These are phyloP conservation scores for Stentor coeruleus DNA, from an alignment of 73 alveolate species.

Conservation along the genomic window DNA sequence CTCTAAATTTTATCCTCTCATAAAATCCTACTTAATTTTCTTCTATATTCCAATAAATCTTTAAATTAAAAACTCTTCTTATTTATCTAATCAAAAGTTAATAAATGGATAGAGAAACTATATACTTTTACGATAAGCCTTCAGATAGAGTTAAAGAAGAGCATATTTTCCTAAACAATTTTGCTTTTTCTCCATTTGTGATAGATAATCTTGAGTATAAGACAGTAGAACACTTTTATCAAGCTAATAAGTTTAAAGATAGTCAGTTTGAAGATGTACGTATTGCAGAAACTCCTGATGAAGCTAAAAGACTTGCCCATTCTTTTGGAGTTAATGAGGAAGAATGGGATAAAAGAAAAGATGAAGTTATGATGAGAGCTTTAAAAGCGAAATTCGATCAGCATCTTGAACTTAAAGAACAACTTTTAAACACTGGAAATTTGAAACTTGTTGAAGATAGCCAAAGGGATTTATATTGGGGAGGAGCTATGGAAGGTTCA, in stretches of 20 bases:
- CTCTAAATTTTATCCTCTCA: too few relatives aligned
- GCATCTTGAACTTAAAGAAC: neutral
- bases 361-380: neutral
- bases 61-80: too few relatives aligned
- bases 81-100: too few relatives aligned
- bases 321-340: neutral
- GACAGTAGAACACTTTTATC: neutral
- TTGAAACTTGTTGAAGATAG: neutral
- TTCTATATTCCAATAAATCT: too few relatives aligned
- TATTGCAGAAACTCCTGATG: neutral
- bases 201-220: neutral
- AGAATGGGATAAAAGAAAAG: neutral
- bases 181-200: neutral
- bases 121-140: neutral
- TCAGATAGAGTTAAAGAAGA: neutral
- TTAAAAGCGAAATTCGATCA: neutral
- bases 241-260: neutral
- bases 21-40: too few relatives aligned
- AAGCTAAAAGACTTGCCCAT: neutral
- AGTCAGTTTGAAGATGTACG: neutral
- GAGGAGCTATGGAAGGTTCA: slow-evolving; percentile 4
- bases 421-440: neutral
- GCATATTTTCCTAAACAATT: neutral
- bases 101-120: neutral
- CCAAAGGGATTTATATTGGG: neutral